Base-by-base conservation (phyloP, 1,284 basidiomycete genomes). In the Papiliotrema laurentii region DNA sequence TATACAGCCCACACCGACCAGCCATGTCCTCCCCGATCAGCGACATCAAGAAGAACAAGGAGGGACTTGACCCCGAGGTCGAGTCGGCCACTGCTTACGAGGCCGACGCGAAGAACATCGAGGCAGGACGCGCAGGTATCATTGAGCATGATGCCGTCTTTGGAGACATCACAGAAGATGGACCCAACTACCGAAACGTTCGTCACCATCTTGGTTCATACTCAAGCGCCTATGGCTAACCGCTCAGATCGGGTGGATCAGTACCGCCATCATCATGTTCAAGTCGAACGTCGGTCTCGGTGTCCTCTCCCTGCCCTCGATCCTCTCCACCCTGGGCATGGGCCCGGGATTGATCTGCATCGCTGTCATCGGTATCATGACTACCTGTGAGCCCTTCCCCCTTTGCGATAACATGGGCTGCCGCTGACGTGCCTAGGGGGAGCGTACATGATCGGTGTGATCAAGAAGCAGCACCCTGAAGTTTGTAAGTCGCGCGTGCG, bases 271-370 rank as follows among this genome's bases (percentile, higher is more conserved):
- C 13, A 43, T 71, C 31, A 51, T 61, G 53, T 49, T 61, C 45
- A 69, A 69, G 49, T 54, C 60, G 13, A 67, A 71, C 53, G 62
- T 71, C 45, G 68, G 66, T n/a, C 53, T 69, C 19, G 67, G 66
- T 54, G 59, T 69, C 10, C 54, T 68, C 3, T 58, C 56, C 19
- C 55, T 68, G 47, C 64, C 66, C 2, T 48, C 55, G 11, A 59
- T 66, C 13, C 51, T 68, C 2, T 44, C 58, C 35, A 55, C 57
- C 0, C 54, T 70, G 19, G 67, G 68, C 7, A 51, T 65, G 18
- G 59, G 61, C 0, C 66, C 69, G 5, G 69, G 67, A 34, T 43
- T 69, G 18, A 54, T 69, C 26, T 49, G 67, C 47, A 59, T 73
- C 44, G 11, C 69, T 22, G 55, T 60, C 38, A 55, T 72, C n/a